Conservation (phyloP, 1,284 basidiomycete genomes). For the Puccinia hordei region DNA sequence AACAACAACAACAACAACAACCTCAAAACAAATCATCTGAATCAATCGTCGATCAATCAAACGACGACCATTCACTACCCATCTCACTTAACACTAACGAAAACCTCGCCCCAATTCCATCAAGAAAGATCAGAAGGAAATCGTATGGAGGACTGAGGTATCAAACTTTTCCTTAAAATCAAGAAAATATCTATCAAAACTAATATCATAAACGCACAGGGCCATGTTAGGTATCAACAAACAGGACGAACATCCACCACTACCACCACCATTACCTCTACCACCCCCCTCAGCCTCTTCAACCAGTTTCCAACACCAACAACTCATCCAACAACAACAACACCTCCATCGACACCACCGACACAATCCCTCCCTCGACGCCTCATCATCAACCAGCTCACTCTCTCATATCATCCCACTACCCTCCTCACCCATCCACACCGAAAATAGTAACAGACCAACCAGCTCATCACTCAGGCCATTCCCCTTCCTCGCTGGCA, state of each 20-base stretch:
- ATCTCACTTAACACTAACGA: neutral
- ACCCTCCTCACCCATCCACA: neutral
- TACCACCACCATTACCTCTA: neutral
- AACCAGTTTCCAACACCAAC: slow-evolving; percentile 19
- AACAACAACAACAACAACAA: too few species aligned
- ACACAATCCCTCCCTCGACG: slow-evolving; percentile 17
- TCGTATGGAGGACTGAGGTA: slow-evolving; percentile 46
- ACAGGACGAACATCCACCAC: slow-evolving; percentile 18
- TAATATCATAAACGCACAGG: neutral
- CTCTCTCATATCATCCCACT: neutral
- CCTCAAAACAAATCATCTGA: slow-evolving; percentile 29
- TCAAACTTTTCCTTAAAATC: neutral
- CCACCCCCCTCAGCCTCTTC: slow-evolving; percentile 31
- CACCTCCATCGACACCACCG: slow-evolving; percentile 30
- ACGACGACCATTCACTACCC: slow-evolving; percentile 8
- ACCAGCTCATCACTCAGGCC: slow-evolving; percentile 38
- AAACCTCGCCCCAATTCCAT: neutral
- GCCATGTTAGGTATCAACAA: slow-evolving; percentile 44
- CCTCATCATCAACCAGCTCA: slow-evolving; percentile 32
- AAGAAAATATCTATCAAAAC: neutral
- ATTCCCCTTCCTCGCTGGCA: slow-evolving; percentile 43
- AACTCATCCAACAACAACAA: slow-evolving; percentile 11
- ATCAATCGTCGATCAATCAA: neutral
- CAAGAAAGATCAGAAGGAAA: slow-evolving; percentile 41
- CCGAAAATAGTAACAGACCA: neutral